Evolutionary conservation across 371 early-diverging fungal species (phyloP).

Genomic region (Funneliformis caledonium): DNA sequence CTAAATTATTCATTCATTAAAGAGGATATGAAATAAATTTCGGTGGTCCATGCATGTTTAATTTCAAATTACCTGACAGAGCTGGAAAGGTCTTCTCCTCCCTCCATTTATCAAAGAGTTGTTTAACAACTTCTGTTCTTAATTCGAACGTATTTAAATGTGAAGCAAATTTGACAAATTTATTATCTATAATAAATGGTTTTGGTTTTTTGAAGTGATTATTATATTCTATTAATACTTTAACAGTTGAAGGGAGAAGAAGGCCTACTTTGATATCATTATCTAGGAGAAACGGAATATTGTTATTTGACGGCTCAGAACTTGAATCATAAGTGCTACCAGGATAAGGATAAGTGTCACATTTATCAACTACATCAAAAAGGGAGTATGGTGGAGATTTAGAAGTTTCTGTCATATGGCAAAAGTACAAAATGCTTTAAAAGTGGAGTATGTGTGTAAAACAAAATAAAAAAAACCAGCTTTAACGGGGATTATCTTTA

Average conservation of each 20-base stretch:
- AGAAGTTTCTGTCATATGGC: background rate
- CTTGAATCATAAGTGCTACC: conserved; percentile 11
- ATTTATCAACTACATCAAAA: conserved; percentile 47
- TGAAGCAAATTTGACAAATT: conserved; percentile 43
- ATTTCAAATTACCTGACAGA: conserved; percentile 5
- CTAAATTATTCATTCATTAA: conserved; percentile 29
- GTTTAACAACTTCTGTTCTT: conserved; percentile 49
- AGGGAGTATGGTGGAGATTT: background rate
- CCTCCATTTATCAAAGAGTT: conserved; percentile 53
- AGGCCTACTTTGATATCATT: conserved; percentile 50
- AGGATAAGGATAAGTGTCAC: conserved; percentile 55
- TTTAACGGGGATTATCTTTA: no score
- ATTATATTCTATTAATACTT: conserved; percentile 48
- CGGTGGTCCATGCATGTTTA: background rate
- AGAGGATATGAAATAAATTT: background rate
- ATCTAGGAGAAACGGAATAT: conserved; percentile 44
- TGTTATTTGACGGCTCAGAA: conserved; percentile 24
- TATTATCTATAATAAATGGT: conserved; percentile 46
- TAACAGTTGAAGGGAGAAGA: conserved; percentile 47
- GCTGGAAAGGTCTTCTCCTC: conserved; percentile 44
- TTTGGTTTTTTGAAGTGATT: conserved; percentile 35
- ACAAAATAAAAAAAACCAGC: no score
- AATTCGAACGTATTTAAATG: conserved; percentile 49
- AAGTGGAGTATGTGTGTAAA: no score
- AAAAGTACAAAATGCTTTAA: background rate